Evolutionary conservation across 2,329 filamentous ascomycete genomes (phyloP).

Genomic region (Stemphylium beticola): DNA sequence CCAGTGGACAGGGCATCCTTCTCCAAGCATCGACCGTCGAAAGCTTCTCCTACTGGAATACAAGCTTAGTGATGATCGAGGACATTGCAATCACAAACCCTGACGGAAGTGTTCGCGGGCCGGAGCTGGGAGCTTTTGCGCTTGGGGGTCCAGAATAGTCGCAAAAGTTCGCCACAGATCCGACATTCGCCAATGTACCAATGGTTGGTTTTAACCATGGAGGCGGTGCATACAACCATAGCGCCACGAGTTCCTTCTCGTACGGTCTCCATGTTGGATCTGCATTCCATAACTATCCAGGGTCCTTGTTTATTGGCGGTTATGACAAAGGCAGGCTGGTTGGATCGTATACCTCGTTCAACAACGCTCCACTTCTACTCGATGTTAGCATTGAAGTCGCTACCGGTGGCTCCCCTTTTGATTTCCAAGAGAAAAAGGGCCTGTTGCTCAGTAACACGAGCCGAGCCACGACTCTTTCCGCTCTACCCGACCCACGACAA

Average conservation of each 20-base stretch:
- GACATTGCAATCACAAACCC: conserved; percentile 1
- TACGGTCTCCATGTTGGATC: conserved; percentile 1
- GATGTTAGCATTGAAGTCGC: conserved; percentile 54
- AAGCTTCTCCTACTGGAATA: conserved; percentile 2
- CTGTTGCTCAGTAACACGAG: conserved; percentile 21
- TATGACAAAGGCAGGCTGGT: conserved; percentile 44
- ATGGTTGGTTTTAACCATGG: background rate
- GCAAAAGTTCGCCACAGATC: background rate
- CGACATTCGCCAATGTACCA: background rate
- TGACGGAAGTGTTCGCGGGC: background rate
- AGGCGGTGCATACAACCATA: background rate
- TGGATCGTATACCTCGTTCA: conserved; percentile 32
- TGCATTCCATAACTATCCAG: conserved; percentile 19
- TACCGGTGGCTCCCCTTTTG: conserved; percentile 47
- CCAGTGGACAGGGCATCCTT: conserved; percentile 1
- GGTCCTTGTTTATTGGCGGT: conserved; percentile 44
- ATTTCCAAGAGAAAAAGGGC: conserved; percentile 13
- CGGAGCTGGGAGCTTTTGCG: background rate
- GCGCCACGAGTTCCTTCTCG: background rate
- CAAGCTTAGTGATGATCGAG: background rate
- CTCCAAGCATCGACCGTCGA: conserved; percentile 1
- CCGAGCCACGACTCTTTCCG: background rate
- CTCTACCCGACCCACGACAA: conserved; percentile 25
- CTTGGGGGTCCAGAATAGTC: background rate
- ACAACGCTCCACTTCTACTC: conserved; percentile 32